Evolutionary conservation across 129 eudicot genomes (phyloP), one percentile per base, ranked within the genome.

Genomic region (Lactuca sativa): DNA sequence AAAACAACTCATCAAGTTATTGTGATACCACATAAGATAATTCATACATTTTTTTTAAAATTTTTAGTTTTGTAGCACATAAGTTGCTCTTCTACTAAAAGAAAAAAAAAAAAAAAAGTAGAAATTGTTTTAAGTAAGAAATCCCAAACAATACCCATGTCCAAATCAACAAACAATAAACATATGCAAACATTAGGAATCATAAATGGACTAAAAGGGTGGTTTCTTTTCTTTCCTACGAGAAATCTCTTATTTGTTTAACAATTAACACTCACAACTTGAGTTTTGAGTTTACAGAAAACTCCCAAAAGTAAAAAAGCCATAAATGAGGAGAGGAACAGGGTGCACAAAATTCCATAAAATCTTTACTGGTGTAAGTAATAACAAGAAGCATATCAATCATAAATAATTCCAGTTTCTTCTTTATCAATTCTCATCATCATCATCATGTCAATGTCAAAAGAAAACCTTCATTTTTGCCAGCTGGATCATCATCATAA

Each of bases 311-410:
- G 32, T 18, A 61, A 41, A 11, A 1, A 6, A 40, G 2, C 44
- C 9, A 47, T 43, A 8, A 60, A 25, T 14, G 57, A 33, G 66
- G 55, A 25, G 30, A 25, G 30, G 30, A 25, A 25, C 30, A 25
- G 60, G 14, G 56, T 40, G 59, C 71, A 69, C 38, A 69, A 69
- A 77, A 77, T 77, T 34, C 71, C 70, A 69, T 44, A 61, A 47
- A 17, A 62, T 69, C 55, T 38, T 73, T 54, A 67, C 69, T 33
- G 53, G 40, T 66, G 72, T 15, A 7, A 44, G 72, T 9, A 18
- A 25, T 25, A 25, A 25, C 30, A 25, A 25, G 30, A 25, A 25
- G 30, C 30, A 25, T 25, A 25, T 25, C 30, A 25, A 59, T 51
- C 49, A 30, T 41, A 43, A 60, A 14, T 57, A 64, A 5, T 65